These are phyloP conservation scores for Triticum urartu DNA, from an alignment of 176 grass and related monocot species.

Conservation along the genomic window DNA sequence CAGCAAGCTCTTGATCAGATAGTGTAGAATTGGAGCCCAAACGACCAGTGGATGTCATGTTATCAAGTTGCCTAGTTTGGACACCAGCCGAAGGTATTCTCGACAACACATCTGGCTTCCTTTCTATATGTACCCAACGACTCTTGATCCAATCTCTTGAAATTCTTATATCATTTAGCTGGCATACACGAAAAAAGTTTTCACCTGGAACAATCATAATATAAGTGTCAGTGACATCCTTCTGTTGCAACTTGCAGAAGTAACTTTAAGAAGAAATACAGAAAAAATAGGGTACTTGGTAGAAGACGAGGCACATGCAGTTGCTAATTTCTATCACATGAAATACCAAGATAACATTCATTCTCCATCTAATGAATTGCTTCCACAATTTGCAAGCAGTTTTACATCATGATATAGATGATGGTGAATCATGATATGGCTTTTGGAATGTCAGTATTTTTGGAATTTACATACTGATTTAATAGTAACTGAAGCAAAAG, in stretches of 20 bases:
- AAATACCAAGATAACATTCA: not conserved
- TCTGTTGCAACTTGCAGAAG: not conserved
- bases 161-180: slow-evolving; percentile 65
- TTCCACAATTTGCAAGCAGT: slow-evolving; percentile 1
- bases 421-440: not conserved
- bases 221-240: slow-evolving; percentile 19
- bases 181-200: slow-evolving; percentile 65
- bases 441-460: not conserved
- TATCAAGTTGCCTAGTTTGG: slow-evolving; percentile 35
- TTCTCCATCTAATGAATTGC: slow-evolving; percentile 12
- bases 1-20: slow-evolving; percentile 31
- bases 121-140: slow-evolving; percentile 63
- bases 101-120: slow-evolving; percentile 54
- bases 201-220: slow-evolving; percentile 56
- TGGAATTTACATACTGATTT: not conserved
- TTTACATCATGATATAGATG: not conserved
- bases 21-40: slow-evolving; percentile 56
- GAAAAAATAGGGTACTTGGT: not conserved
- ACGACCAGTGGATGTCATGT: slow-evolving; percentile 19
- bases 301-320: not conserved
- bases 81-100: slow-evolving; percentile 51
- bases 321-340: slow-evolving; percentile 1
- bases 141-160: slow-evolving; percentile 90
- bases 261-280: slow-evolving; percentile 11
- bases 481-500: not conserved